Evolutionary conservation across 228 moss, liverwort and hornwort genomes (phyloP), one percentile per base, ranked within the genome.

Genomic region (Sphagnum magellanicum): DNA sequence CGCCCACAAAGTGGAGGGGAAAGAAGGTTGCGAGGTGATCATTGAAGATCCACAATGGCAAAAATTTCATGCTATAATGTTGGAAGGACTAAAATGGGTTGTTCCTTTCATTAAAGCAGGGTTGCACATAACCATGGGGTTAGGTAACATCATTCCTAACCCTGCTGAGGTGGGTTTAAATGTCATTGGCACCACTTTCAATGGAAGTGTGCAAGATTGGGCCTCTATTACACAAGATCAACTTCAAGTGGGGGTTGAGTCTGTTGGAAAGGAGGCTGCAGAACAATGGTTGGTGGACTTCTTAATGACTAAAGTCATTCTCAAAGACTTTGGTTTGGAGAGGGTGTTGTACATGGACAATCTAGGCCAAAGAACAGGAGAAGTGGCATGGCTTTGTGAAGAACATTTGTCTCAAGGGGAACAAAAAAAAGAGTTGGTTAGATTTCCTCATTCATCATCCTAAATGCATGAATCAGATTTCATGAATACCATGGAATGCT

Each of bases 331-430:
- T 61, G 61, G 61, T 16, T 60, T 61, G 61, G 46, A 15, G 8
- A 61, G 61, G n/a, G 61, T 61, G 5, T 7, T 16, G 16, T 61
- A 61, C 8, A 6, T 16, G 8, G 16, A 61, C 61, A 4, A 15
- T 32, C 32, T 2, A 32, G 32, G 32, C 32, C 1, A 32, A 32
- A 32, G 0, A 32, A 61, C 16, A 16, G n/a, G 16, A 15, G 13
- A 61, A 61, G 4, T 61, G 16, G 61, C 61, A 15, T 61, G 61
- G 61, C 61, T 61, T 13, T 61, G 61, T 61, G 61, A 61, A 15
- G 61, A 61, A 46, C 61, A 61, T 61, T 16, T 61, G 61, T 2
- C 3, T 32, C 32, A 32, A 32, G 32, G 32, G 3, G 32, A 32
- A 2, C 32, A 32, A 3, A 32, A 32, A 2, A 32, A 32, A 32